phyloP scores from a whole-genome alignment of 2,329 filamentous ascomycete genomes.

The Ascosphaera acerosa region DNA sequence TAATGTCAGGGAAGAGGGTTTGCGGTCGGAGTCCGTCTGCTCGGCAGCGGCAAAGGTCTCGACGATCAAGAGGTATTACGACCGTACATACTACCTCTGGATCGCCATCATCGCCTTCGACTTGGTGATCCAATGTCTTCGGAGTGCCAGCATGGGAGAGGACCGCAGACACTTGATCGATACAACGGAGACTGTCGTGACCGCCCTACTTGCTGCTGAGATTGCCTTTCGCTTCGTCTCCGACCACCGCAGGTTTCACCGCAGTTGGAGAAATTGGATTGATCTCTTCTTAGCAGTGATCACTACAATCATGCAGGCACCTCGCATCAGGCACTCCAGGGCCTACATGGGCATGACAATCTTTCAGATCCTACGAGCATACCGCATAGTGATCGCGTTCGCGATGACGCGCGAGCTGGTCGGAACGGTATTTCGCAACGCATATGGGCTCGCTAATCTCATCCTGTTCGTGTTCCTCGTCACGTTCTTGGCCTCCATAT shows the following conservation, averaged over 20 bases:
- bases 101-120: slow-evolving; percentile 54
- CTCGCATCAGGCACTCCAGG: slow-evolving; percentile 45
- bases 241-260: slow-evolving; percentile 62
- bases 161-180: slow-evolving; percentile 39
- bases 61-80: slow-evolving; percentile 43
- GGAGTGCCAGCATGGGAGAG: slow-evolving; percentile 49
- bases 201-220: slow-evolving; percentile 52
- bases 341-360: slow-evolving; percentile 70
- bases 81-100: slow-evolving; percentile 55
- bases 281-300: slow-evolving; percentile 59
- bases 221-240: slow-evolving; percentile 54
- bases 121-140: slow-evolving; percentile 51
- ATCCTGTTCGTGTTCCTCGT: slow-evolving; percentile 93
- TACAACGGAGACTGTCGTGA: slow-evolving; percentile 47
- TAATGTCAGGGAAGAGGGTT: slow-evolving; percentile 25
- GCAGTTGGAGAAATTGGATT: slow-evolving; percentile 46
- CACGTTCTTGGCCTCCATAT: slow-evolving; percentile 79
- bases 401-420: slow-evolving; percentile 73
- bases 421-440: slow-evolving; percentile 65
- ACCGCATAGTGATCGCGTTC: slow-evolving; percentile 74
- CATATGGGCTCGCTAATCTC: slow-evolving; percentile 73
- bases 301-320: slow-evolving; percentile 66
- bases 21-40: slow-evolving; percentile 4
- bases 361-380: slow-evolving; percentile 80
- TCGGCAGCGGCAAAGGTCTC: slow-evolving; percentile 11